These are phyloP conservation scores for Fusarium cicatricum DNA, from an alignment of 2,329 filamentous ascomycete genomes.

Conservation along the genomic window DNA sequence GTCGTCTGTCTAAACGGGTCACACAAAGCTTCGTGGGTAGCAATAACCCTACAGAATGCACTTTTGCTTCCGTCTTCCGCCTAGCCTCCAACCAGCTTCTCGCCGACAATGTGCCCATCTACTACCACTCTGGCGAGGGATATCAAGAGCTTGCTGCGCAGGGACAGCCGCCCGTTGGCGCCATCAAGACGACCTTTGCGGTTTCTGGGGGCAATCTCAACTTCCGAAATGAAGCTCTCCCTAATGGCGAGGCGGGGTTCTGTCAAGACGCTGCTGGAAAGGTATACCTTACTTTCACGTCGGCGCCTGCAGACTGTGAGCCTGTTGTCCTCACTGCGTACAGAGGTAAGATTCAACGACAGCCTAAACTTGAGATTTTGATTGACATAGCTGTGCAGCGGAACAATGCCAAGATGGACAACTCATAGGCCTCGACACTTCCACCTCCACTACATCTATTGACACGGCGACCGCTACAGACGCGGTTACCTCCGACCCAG, in stretches of 20 bases:
- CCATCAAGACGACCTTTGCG: neutral
- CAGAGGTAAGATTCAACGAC: neutral
- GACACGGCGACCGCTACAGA: too few species aligned
- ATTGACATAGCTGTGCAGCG: neutral
- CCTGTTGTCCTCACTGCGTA: slow-evolving; percentile 5
- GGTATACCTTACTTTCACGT: slow-evolving; percentile 13
- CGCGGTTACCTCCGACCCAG: too few species aligned
- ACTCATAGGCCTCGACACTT: neutral
- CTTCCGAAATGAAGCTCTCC: neutral
- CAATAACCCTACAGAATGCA: neutral
- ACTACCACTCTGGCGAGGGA: neutral
- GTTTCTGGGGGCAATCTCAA: neutral
- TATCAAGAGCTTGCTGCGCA: neutral
- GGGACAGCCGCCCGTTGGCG: neutral
- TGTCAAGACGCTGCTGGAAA: slow-evolving; percentile 4
- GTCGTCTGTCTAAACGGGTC: too few species aligned
- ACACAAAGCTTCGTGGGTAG: too few species aligned
- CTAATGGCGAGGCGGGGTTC: neutral
- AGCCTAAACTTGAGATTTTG: rapidly evolving
- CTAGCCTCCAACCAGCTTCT: neutral
- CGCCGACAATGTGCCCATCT: neutral
- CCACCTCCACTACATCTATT: too few species aligned
- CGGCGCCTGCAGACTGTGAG: neutral
- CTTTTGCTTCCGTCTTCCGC: neutral
- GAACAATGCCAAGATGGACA: slow-evolving; percentile 16